Conservation (phyloP, 768 basidiomycete genomes). For the Lentinus tigrinus region DNA sequence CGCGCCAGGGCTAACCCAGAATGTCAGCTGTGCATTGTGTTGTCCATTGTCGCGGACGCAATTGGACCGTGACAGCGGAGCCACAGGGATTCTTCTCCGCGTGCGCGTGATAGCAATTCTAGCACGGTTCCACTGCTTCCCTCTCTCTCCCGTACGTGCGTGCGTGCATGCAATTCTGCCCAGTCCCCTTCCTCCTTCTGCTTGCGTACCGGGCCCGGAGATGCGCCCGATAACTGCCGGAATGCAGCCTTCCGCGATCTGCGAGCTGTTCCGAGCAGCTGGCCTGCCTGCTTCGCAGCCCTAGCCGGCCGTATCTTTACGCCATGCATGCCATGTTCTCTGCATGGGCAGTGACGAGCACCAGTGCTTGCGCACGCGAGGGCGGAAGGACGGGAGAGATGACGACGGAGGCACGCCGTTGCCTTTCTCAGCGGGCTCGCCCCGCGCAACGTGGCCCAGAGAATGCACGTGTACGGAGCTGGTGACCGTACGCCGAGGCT, state of each 20-base stretch:
- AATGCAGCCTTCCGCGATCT: neutral
- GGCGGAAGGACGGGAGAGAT: neutral
- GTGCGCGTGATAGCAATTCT: neutral
- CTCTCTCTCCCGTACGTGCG: neutral
- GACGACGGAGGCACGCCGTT: neutral
- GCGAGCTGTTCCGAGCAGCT: neutral
- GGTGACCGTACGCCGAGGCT: constrained; percentile 3
- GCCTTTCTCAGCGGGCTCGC: constrained; percentile 7
- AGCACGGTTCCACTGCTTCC: neutral
- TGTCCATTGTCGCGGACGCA: neutral
- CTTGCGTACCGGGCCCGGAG: neutral
- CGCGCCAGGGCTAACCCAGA: neutral
- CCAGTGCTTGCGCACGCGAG: neutral
- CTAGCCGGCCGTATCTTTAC: neutral
- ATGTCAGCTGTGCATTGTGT: neutral
- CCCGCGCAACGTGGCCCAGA: constrained; percentile 10
- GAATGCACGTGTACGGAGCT: constrained; percentile 13
- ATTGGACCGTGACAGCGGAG: neutral
- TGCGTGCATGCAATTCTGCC: neutral
- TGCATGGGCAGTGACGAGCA: neutral
- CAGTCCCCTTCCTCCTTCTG: too few species aligned
- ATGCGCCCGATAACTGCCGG: neutral
- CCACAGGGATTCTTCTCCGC: neutral
- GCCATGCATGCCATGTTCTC: neutral
- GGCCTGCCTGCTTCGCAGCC: neutral